phyloP scores from a whole-genome alignment of 176 grass and related monocot genomes.

The Juncus inflexus region DNA sequence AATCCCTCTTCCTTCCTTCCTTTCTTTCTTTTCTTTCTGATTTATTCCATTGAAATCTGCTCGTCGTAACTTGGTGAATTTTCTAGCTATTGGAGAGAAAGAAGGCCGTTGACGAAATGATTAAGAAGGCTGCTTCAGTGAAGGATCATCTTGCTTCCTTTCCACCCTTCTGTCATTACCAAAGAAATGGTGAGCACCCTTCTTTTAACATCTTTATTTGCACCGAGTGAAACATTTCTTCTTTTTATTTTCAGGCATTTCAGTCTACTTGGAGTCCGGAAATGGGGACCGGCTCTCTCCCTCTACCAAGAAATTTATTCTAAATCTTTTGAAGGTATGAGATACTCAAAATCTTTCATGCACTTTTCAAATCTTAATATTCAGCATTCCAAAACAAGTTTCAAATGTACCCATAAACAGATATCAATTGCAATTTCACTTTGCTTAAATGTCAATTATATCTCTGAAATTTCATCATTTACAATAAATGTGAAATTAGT shows the following conservation, averaged over 20 bases:
- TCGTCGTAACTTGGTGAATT: conserved; percentile 8
- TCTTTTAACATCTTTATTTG: conserved; percentile 6
- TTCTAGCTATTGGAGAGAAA: conserved; percentile 60
- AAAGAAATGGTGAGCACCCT: conserved; percentile 57
- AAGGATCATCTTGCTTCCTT: conserved; percentile 62
- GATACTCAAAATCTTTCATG: too few relatives aligned
- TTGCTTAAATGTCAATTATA: background rate
- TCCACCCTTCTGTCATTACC: conserved; percentile 44
- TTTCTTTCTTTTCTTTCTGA: background rate
- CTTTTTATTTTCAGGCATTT: conserved; percentile 47
- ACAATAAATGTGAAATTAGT: conserved; percentile 35
- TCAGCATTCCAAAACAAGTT: too few relatives aligned
- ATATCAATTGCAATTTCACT: conserved; percentile 1
- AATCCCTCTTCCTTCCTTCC: background rate
- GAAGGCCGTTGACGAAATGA: conserved; percentile 49
- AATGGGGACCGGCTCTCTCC: conserved; percentile 46
- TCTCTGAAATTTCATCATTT: conserved; percentile 7
- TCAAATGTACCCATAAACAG: too few relatives aligned
- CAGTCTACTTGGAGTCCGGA: conserved; percentile 57
- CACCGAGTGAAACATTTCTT: background rate
- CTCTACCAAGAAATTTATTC: conserved; percentile 51
- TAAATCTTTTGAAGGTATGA: conserved; percentile 92
- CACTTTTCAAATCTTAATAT: too few relatives aligned
- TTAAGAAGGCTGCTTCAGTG: conserved; percentile 45
- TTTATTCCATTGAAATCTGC: background rate